These are phyloP conservation scores for Ajuga reptans DNA, from an alignment of 305 asterid species.

Conservation along the genomic window DNA sequence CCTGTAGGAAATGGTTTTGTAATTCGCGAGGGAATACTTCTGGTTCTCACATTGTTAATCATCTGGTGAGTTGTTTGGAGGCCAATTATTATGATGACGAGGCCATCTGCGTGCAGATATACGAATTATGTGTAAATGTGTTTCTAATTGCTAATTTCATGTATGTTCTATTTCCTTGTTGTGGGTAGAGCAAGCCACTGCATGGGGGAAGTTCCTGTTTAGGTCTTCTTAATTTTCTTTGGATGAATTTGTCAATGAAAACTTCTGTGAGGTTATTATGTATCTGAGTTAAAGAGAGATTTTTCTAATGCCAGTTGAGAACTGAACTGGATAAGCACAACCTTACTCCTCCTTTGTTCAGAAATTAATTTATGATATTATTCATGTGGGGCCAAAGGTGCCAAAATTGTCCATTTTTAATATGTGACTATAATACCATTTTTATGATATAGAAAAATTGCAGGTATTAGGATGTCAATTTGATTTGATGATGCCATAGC, in stretches of 20 bases:
- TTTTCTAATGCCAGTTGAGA: not conserved
- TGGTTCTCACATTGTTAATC: constrained; percentile 96
- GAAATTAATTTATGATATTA: not conserved
- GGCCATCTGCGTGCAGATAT: too few species aligned
- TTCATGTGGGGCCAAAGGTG: not conserved
- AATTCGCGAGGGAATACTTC: constrained; percentile 97
- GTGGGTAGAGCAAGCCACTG: not conserved
- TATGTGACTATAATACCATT: not conserved
- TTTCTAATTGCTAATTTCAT: not conserved
- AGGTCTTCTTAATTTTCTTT: not conserved
- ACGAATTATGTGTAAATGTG: not conserved
- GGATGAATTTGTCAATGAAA: not conserved
- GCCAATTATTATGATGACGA: not conserved
- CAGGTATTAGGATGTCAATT: not conserved
- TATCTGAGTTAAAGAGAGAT: not conserved
- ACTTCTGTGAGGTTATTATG: not conserved
- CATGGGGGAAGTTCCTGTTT: not conserved
- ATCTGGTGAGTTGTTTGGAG: constrained; percentile 57
- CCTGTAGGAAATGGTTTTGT: constrained; percentile 96
- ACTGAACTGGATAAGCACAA: not conserved
- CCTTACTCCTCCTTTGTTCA: not conserved
- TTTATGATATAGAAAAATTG: not conserved
- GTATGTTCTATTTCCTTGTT: not conserved
- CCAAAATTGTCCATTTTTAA: not conserved
- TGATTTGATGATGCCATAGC: not conserved